These are phyloP conservation scores for Penicillium capsulatum DNA, from an alignment of 2,329 filamentous ascomycete genomes.

Conservation along the genomic window DNA sequence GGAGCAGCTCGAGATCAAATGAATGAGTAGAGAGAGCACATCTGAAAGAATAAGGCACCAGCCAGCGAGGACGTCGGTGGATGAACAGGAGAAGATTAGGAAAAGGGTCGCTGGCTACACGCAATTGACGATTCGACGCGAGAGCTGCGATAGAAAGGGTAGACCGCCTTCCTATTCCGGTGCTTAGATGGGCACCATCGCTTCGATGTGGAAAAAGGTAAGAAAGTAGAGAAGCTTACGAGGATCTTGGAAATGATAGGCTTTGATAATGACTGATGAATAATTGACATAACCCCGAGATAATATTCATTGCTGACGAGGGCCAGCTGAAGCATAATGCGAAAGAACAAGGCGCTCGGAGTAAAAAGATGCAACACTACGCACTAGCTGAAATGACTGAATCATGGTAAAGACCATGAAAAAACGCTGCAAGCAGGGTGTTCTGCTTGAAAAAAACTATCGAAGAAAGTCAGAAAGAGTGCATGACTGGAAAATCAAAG, in stretches of 20 bases:
- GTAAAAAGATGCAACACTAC: conserved; percentile 22
- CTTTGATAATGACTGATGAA: conserved; percentile 5
- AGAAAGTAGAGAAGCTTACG: too few species aligned
- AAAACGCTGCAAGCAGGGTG: conserved; percentile 1
- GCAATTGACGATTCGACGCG: background rate
- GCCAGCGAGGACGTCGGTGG: background rate
- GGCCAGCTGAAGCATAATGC: conserved; percentile 6
- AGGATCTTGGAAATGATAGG: too few species aligned
- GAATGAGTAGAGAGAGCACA: background rate
- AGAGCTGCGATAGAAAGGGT: background rate
- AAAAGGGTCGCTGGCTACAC: background rate
- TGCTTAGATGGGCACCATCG: too few species aligned
- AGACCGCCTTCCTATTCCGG: background rate
- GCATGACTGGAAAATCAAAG: conserved; percentile 14
- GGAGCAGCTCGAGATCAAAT: background rate
- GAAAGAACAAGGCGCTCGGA: conserved; percentile 17
- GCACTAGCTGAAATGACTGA: conserved; percentile 18
- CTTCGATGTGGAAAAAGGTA: too few species aligned
- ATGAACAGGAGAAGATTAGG: background rate
- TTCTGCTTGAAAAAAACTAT: conserved; percentile 1
- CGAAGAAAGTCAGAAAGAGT: conserved; percentile 2
- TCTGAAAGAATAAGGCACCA: background rate
- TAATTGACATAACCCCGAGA: conserved; percentile 9
- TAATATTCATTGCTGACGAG: conserved; percentile 10
- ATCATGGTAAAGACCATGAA: conserved; percentile 7